Evolutionary conservation across 441 rosid species (phyloP), one percentile per base, ranked within the genome.

Genomic region (Erodium texanum): DNA sequence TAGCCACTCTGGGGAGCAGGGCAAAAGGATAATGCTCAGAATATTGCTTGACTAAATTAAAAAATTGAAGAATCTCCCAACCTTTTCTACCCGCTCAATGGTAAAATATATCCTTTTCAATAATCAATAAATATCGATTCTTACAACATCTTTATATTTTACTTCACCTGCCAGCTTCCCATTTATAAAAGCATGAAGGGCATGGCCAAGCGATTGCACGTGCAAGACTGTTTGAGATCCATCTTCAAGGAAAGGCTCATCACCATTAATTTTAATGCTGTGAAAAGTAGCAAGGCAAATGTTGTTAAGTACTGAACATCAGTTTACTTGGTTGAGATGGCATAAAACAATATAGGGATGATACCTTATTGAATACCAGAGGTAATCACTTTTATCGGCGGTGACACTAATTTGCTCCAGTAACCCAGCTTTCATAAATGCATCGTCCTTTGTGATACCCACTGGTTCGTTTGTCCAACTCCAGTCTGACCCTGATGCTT

Each of bases 311-410:
- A 52, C 71, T 34, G 34, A 56, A 56, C 29, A 24, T 45, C 41
- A 19, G 71, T 5, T 22, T 58, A 20, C 45, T 4, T 20, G 36
- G 71, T 65, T 64, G 56, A 38, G 45, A 27, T 29, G 36, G 66
- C 54, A 45, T n/a, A 41, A 68, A 69, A 61, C 36, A 16, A 43
- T 11, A 12, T 3, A 19, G 24, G 2, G 45, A 38, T 1, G n/a
- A 65, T 84, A 89, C 99, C 96, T 86, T 73, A 82, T 68, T 5
- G 96, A 89, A 79, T 94, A 94, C 99, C 99, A 94, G 73, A 94
- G 76, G 83, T 87, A 91, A 71, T 94, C 97, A 24, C 91, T 91
- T 76, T 74, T 72, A 76, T 94, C 97, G 66, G 94, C 87, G 56
- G 97, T 89, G 18, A 93, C 88, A 77, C 84, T 85, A 73, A 94